Evolutionary conservation across 202 grass and related monocot genomes (phyloP).

Genomic region (Setaria viridis): DNA sequence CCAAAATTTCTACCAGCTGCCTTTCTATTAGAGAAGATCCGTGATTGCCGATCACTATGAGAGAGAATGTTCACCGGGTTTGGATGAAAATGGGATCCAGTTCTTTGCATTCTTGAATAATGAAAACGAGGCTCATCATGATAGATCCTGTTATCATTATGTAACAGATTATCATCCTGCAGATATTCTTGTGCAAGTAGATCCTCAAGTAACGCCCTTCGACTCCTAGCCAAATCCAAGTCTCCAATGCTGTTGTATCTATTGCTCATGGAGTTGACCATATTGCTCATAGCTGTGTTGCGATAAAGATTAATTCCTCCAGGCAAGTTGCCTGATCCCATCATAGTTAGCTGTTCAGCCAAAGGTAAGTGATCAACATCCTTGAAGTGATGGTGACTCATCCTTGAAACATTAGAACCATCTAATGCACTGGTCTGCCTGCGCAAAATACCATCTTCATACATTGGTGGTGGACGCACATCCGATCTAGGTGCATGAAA

Average conservation of each 20-base stretch:
- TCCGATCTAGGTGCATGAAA: conserved; percentile 25
- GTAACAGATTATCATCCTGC: conserved; percentile 41
- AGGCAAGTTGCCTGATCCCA: conserved; percentile 37
- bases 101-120: conserved; percentile 51
- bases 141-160: conserved; percentile 48
- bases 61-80: conserved; percentile 35
- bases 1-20: conserved; percentile 42
- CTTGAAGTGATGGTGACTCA: conserved; percentile 41
- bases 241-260: conserved; percentile 44
- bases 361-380: conserved; percentile 45
- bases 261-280: conserved; percentile 41
- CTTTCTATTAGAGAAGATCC: conserved; percentile 28
- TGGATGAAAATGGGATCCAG: conserved; percentile 41
- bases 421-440: conserved; percentile 49
- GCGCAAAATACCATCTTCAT: conserved; percentile 51
- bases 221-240: conserved; percentile 40
- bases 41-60: conserved; percentile 45
- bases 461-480: neutral
- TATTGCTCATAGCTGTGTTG: conserved; percentile 38
- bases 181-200: conserved; percentile 40
- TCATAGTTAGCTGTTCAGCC: conserved; percentile 51
- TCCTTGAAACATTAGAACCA: conserved; percentile 43
- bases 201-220: conserved; percentile 42
- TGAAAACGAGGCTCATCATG: conserved; percentile 42
- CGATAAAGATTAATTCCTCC: conserved; percentile 29